Evolutionary conservation across 345 rosid species (phyloP).

Genomic region (Isatis tinctoria): DNA sequence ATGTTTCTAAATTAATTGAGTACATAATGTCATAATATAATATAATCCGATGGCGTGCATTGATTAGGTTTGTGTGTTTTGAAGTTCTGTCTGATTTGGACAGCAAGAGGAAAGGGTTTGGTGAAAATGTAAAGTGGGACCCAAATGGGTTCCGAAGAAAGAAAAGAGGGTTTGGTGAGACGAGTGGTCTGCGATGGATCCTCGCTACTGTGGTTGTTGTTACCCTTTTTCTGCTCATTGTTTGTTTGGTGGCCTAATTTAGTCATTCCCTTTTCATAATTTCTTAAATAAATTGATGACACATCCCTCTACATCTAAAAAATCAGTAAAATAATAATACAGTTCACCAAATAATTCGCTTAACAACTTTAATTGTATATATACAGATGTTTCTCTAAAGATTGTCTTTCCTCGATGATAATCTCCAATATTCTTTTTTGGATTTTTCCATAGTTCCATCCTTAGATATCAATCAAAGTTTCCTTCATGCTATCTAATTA

Average conservation of each 20-base stretch:
- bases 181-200: constrained; percentile 33
- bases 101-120: constrained; percentile 27
- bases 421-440: constrained; percentile 14
- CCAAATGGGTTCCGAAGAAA: background rate
- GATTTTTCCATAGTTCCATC: background rate
- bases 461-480: background rate
- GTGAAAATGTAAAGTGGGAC: constrained; percentile 23
- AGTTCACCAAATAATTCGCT: constrained; percentile 14
- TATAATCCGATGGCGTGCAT: background rate
- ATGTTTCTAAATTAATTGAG: no score
- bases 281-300: constrained; percentile 6
- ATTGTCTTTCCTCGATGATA: background rate
- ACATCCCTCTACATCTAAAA: constrained; percentile 6
- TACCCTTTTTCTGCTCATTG: constrained; percentile 8
- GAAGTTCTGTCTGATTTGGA: constrained; percentile 18
- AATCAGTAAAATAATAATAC: background rate
- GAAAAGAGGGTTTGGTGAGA: constrained; percentile 35
- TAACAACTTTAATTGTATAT: background rate
- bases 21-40: background rate
- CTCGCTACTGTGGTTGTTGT: constrained; percentile 29
- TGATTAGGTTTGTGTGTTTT: constrained; percentile 20
- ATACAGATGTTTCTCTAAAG: background rate
- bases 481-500: background rate
- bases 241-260: constrained; percentile 37
- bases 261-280: constrained; percentile 4